Percentiles rank a stretch among this genome's conserved stretches.
These are phyloP conservation scores for Rhexocercosporidium sp. DNA, from an alignment of 2,329 filamentous ascomycete species.

Conservation along the genomic window DNA sequence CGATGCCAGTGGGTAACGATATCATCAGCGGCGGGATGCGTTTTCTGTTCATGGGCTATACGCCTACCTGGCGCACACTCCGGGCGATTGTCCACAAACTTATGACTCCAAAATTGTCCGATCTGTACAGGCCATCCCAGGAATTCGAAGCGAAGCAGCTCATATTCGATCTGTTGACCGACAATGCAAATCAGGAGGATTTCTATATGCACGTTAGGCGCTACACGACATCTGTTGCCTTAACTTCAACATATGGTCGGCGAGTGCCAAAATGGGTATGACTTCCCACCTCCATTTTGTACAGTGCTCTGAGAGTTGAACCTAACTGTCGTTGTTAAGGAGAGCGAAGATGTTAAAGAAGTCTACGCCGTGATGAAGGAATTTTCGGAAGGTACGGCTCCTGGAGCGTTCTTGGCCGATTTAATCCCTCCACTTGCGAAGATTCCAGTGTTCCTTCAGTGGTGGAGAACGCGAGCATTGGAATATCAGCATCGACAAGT, in stretches of 20 bases:
- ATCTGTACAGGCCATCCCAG: constrained; percentile 39
- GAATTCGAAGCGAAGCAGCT: constrained; percentile 41
- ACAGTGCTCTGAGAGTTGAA: background rate
- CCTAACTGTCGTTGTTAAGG: background rate
- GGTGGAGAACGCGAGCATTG: constrained; percentile 40
- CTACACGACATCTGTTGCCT: constrained; percentile 41
- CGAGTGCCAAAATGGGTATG: constrained; percentile 29
- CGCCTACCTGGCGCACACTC: constrained; percentile 37
- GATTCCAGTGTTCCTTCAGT: constrained; percentile 40
- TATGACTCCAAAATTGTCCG: constrained; percentile 35
- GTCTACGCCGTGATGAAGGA: constrained; percentile 21
- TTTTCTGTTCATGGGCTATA: constrained; percentile 42
- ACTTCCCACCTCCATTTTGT: constrained; percentile 1
- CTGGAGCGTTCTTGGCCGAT: constrained; percentile 46
- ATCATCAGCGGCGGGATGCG: constrained; percentile 40
- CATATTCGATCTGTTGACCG: constrained; percentile 37
- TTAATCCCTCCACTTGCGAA: constrained; percentile 41
- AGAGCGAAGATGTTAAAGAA: constrained; percentile 37
- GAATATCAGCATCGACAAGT: constrained; percentile 24
- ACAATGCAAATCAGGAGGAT: constrained; percentile 33
- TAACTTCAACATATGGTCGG: constrained; percentile 42
- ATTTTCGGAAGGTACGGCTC: constrained; percentile 40
- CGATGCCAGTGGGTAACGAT: constrained; percentile 32
- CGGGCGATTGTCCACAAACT: constrained; percentile 43
- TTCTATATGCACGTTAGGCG: constrained; percentile 36